phyloP scores from a whole-genome alignment of 2,329 filamentous ascomycete species.

The Arthrobotrys sinensis region DNA sequence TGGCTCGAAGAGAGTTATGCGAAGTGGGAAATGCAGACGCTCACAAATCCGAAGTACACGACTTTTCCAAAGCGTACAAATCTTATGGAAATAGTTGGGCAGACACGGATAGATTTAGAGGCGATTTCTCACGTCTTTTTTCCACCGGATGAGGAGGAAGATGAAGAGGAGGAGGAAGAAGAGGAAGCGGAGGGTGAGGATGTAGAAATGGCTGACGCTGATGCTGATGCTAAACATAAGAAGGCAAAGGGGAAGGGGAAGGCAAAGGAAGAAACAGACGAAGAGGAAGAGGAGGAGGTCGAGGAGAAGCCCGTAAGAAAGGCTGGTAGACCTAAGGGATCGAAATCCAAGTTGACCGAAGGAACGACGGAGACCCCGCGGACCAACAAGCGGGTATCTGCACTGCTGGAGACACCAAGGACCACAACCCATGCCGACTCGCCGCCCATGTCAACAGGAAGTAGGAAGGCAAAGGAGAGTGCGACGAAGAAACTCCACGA shows the following conservation, averaged over 20 bases:
- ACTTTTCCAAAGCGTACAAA: conserved; percentile 92
- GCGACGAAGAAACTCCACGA: conserved; percentile 83
- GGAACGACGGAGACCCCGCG: conserved; percentile 35
- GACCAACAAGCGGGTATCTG: conserved; percentile 20
- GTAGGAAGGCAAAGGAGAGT: conserved; percentile 88
- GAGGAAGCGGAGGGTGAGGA: conserved; percentile 69
- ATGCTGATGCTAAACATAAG: conserved; percentile 62
- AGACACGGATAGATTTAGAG: conserved; percentile 83
- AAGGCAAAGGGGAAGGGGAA: conserved; percentile 19
- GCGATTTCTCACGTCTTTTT: conserved; percentile 79
- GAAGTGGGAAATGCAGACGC: conserved; percentile 81
- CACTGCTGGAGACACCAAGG: conserved; percentile 49
- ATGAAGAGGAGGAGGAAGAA: conserved; percentile 68
- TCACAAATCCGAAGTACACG: conserved; percentile 82
- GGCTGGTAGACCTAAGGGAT: conserved; percentile 42
- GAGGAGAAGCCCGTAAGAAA: conserved; percentile 33
- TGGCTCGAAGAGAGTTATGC: conserved; percentile 99
- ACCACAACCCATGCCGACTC: conserved; percentile 23
- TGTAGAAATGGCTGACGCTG: conserved; percentile 67
- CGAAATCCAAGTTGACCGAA: conserved; percentile 26
- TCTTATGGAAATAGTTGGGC: conserved; percentile 90
- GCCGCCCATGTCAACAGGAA: conserved; percentile 73
- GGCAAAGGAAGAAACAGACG: conserved; percentile 21
- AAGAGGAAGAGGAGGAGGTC: conserved; percentile 29
- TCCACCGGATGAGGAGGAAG: conserved; percentile 67